Percentiles rank a stretch among this genome's conserved stretches.
These are phyloP conservation scores for Pythium vanterpoolii DNA, from an alignment of 352 stramenopile species.

Conservation along the genomic window DNA sequence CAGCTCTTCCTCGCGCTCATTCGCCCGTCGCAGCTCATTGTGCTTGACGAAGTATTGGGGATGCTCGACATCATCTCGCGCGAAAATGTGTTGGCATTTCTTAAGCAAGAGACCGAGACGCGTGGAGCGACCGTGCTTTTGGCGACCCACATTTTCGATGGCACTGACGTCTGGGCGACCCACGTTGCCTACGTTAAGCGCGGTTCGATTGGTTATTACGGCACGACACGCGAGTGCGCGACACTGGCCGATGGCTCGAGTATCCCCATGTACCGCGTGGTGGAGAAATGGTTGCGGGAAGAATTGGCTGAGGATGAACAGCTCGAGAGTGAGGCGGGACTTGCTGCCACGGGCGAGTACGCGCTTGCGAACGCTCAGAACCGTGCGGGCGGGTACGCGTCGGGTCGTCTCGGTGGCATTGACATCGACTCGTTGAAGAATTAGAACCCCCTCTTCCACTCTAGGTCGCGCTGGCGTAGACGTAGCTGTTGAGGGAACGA, in stretches of 20 bases:
- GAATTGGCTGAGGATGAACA: constrained; percentile 85
- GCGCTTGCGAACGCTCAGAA: constrained; percentile 70
- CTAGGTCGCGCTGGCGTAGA: too few species aligned
- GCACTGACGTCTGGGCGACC: constrained; percentile 94
- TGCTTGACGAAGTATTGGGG: constrained; percentile 98
- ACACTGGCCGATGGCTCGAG: constrained; percentile 43
- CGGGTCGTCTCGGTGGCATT: constrained; percentile 59
- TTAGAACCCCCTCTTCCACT: too few species aligned
- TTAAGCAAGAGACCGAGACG: constrained; percentile 81
- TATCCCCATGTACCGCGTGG: constrained; percentile 89
- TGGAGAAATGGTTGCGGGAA: constrained; percentile 91
- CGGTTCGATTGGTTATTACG: constrained; percentile 55
- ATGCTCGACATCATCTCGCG: constrained; percentile 96
- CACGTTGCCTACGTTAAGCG: constrained; percentile 92
- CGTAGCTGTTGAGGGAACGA: too few species aligned
- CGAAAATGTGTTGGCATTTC: constrained; percentile 92
- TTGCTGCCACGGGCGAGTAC: constrained; percentile 34
- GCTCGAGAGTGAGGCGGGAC: constrained; percentile 54
- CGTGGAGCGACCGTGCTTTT: constrained; percentile 66
- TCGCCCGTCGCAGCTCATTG: constrained; percentile 94
- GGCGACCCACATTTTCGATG: constrained; percentile 97
- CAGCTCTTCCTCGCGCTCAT: constrained; percentile 96
- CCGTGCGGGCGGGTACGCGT: constrained; percentile 67
- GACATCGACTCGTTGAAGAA: constrained; percentile 33
- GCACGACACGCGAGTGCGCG: constrained; percentile 69